Evolutionary conservation across 768 basidiomycete species (phyloP).

Genomic region (Pholiota conissans): DNA sequence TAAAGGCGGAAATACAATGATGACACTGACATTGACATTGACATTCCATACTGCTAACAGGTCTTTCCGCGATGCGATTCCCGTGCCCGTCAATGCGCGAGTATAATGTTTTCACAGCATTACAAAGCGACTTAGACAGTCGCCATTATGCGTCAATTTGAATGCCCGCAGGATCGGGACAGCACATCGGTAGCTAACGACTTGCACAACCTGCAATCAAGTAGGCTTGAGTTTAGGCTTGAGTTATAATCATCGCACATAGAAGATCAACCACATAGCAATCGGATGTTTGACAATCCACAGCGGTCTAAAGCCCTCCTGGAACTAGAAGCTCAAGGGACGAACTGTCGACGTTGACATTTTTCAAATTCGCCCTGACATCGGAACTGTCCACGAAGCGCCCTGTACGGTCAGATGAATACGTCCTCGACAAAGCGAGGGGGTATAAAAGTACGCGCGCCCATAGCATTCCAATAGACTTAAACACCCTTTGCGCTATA

Average conservation of each 20-base stretch:
- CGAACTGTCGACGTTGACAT: conserved; percentile 5
- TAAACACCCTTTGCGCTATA: not conserved
- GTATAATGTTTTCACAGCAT: not conserved
- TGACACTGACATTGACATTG: not conserved
- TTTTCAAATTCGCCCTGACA: not conserved
- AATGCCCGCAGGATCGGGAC: no score
- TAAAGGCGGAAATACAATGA: not conserved
- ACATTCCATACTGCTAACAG: no score
- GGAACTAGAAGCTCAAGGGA: not conserved
- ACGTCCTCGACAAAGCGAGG: not conserved
- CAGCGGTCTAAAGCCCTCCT: not conserved
- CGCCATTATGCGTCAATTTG: no score
- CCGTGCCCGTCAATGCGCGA: not conserved
- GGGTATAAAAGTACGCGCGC: not conserved
- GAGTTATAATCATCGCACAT: not conserved
- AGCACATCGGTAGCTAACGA: no score
- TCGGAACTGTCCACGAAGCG: not conserved
- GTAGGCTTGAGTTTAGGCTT: not conserved
- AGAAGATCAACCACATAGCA: not conserved
- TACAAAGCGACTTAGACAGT: no score
- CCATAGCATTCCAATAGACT: not conserved
- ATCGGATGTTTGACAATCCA: not conserved
- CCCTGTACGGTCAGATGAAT: not conserved
- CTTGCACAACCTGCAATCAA: no score
- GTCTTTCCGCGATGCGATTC: not conserved